These are phyloP conservation scores for Cyathus striatus DNA, from an alignment of 768 basidiomycete species.

Conservation along the genomic window DNA sequence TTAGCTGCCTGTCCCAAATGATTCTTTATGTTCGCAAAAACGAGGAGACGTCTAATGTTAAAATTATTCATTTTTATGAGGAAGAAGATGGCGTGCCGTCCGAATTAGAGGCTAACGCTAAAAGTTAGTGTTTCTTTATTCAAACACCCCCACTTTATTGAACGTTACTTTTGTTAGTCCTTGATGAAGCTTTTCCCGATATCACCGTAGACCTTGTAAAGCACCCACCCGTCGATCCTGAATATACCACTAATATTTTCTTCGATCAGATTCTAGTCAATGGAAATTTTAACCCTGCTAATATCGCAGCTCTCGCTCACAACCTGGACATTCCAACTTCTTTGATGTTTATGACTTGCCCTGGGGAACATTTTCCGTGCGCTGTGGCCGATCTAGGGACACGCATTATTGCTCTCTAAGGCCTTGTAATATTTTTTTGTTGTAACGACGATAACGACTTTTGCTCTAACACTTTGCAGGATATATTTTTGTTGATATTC, in stretches of 20 bases:
- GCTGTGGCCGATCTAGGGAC: constrained; percentile 46
- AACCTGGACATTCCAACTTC: constrained; percentile 44
- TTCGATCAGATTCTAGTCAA: constrained; percentile 13
- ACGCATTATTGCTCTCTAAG: constrained; percentile 33
- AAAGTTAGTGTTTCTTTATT: constrained; percentile 32
- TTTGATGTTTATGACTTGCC: constrained; percentile 62
- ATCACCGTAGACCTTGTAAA: constrained; percentile 22
- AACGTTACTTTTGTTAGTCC: constrained; percentile 11
- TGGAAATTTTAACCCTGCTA: constrained; percentile 16
- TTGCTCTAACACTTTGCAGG: too few species aligned
- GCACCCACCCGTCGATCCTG: background rate
- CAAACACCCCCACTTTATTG: background rate
- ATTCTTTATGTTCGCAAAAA: constrained; percentile 62
- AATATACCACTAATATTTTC: background rate
- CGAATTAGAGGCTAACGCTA: constrained; percentile 69
- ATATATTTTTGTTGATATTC: too few species aligned
- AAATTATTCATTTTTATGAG: constrained; percentile 64
- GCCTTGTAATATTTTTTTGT: too few species aligned
- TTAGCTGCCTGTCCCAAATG: constrained; percentile 60
- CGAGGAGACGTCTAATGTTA: constrained; percentile 66
- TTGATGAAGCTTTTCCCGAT: constrained; percentile 49
- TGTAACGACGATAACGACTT: too few species aligned
- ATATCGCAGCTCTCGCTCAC: constrained; percentile 36
- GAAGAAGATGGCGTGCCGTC: constrained; percentile 51
- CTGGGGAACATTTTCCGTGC: constrained; percentile 37